Base-by-base conservation (phyloP, 2,329 filamentous ascomycete species). In the Coniochaeta hoffmannii region DNA sequence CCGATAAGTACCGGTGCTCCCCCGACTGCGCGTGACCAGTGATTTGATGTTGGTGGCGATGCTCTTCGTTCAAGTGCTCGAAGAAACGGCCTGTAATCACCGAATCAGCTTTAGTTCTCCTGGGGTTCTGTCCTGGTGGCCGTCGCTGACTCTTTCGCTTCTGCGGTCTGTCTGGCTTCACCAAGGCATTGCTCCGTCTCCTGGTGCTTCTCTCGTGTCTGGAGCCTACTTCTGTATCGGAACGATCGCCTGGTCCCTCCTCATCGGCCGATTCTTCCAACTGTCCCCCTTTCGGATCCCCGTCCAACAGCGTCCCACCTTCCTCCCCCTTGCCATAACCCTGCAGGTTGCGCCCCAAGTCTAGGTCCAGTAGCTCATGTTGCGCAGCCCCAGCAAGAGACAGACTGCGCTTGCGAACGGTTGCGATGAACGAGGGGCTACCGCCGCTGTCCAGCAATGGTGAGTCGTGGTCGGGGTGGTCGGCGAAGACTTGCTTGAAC, bases 401-500 rank as follows among this genome's bases (percentile, higher is more conserved):
- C 31, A 53, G 55, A 41, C 59, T 60, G 28, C 41, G 50, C 46
- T 53, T 57, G 12, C 59, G 36, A 31, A 58, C 28, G 12, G 53
- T 24, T 22, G 53, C 36, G 10, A 58, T 49, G 9, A 57, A 31
- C 19, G 41, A 53, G n/a, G 26, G 8, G 12, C 28, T 41, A 17
- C 34, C 41, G 17, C 31, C 26, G 15, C 26, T 22, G 22, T 44
- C 14, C 10, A 49, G 50, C 38, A 69, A 64, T 1, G 56, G 56
- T 24, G 41, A 19, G 10, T 63, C 57, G 30, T 66, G 61, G 19
- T 58, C 26, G 1, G 32, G 41, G 9, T 49, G 49, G 3, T 56
- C 35, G 46, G 34, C n/a, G 49, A 51, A 51, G 30, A 51, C 49
- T 22, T 51, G 28, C 22, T 28, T 15, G 41, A 46, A 46, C 12